Conservation (phyloP, 2,329 filamentous ascomycete genomes). For the Albophoma yamanashiensis region DNA sequence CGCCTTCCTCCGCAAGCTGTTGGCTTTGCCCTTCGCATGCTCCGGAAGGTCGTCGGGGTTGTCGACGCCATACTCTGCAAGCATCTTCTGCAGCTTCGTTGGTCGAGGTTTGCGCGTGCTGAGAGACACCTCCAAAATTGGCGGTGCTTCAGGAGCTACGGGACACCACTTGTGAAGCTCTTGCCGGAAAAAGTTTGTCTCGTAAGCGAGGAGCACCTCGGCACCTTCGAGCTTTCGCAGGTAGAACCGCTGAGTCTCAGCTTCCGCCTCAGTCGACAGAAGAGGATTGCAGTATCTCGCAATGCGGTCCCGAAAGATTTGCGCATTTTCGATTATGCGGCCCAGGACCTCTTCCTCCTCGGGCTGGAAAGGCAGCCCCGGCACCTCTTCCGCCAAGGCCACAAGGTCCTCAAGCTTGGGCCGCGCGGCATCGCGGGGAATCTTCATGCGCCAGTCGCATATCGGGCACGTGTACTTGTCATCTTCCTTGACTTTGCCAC, state of each 20-base stretch:
- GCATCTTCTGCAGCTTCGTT: slow-evolving; percentile 92
- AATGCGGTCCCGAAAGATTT: slow-evolving; percentile 75
- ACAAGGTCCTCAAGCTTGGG: slow-evolving; percentile 89
- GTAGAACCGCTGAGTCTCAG: slow-evolving; percentile 86
- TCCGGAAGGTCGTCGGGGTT: slow-evolving; percentile 86
- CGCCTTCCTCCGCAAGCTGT: slow-evolving; percentile 62
- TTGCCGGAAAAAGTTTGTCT: slow-evolving; percentile 97
- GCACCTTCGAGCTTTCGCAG: slow-evolving; percentile 94
- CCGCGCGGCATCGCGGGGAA: slow-evolving; percentile 88
- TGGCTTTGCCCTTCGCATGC: slow-evolving; percentile 67
- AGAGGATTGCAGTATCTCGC: slow-evolving; percentile 70
- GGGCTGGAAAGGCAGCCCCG: slow-evolving; percentile 77
- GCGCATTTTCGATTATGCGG: slow-evolving; percentile 79
- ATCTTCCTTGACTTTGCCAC: slow-evolving; percentile 95
- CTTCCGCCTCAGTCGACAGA: slow-evolving; percentile 73
- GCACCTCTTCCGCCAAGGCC: slow-evolving; percentile 74
- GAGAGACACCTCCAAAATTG: slow-evolving; percentile 74
- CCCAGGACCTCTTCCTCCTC: slow-evolving; percentile 83
- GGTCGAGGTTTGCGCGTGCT: slow-evolving; percentile 93
- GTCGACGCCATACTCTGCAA: slow-evolving; percentile 78
- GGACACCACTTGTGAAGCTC: slow-evolving; percentile 93
- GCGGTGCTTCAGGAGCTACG: slow-evolving; percentile 76
- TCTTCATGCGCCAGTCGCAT: slow-evolving; percentile 94
- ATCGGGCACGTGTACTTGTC: slow-evolving; percentile 98
- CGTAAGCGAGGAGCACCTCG: slow-evolving; percentile 79